Base-by-base conservation (phyloP, 2,329 filamentous ascomycete species). In the Cladosporium sp. region DNA sequence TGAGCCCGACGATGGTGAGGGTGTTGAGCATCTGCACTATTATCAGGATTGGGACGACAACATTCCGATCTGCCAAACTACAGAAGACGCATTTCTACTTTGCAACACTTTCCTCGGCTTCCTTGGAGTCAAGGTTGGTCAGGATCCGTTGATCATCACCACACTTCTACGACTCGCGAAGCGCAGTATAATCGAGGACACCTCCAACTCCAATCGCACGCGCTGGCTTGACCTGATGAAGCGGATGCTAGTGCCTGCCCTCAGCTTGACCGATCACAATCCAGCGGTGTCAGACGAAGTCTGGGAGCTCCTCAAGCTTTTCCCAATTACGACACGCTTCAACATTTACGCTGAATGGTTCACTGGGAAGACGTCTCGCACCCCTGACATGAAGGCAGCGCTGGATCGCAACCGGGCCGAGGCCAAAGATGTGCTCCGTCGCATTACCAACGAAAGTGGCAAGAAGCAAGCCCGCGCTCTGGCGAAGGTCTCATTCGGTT, bases 31-130 rank as follows among this genome's bases (percentile, higher is more conserved):
- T 68, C 83, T 87, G 33, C 97, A 95, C 67, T 98, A 98, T 69
- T 96, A 93, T 84, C 90, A 95, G 54, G 93, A 97, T 61, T 98
- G 93, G 93, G 79, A 84, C 2, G 92, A 97, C 69, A 95, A 93
- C 58, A 79, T 98, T 43, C 95, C 93, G 0, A 74, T 95, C 16
- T 98, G 93, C 65, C 91, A 95, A 67, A 87, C 78, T 1, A 83
- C 95, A 5, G 89, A 96, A 57, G 93, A 98, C 65, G 79, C 98
- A 11, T 93, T 97, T 68, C 84, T 85, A 2, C 80, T 96, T 0
- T 95, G 90, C 68, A 81, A 83, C 54, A 91, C 89, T 1, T 79
- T 98, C 18, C 75, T 96, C 43, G 95, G 93, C 59, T 74, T 92
- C 19, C 86, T 91, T 0, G 92, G 93, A 2, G 84, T 95, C 57